Base-by-base conservation (phyloP, 352 stramenopile species). In the Globisporangium lucens region DNA sequence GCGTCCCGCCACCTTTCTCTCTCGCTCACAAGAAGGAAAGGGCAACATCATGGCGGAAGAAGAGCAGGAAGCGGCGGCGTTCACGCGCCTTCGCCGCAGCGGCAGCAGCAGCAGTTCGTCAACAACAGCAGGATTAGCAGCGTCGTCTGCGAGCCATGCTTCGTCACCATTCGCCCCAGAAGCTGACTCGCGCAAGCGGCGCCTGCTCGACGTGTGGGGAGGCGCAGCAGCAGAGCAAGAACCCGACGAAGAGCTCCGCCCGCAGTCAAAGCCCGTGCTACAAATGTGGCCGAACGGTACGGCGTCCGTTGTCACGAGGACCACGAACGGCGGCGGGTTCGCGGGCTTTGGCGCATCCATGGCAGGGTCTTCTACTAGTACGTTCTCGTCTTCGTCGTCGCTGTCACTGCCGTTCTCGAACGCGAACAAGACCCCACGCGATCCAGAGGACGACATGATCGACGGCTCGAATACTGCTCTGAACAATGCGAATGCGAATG, bases 361-460 rank as follows among this genome's bases (percentile, higher is more conserved):
- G 22, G 51, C 57, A n/a, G 47, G 47, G 3, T 57, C 51, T 36
- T 36, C 57, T 17, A 52, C 27, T 17, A 43, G 36, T 43, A 43
- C 36, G 36, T 17, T 43, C 35, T 63, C 57, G 17, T 52, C 56
- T 13, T 36, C 33, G 33, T 41, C 56, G 22, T 38, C 38, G 17
- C 9, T 49, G n/a, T n/a, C 56, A 4, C 52, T 41, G 15, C 52
- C 57, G n/a, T 53, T 49, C n/a, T 61, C 56, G 29, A 29, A 13
- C 3, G 12, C 30, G 7, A 55, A 63, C 57, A 63, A 63, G 38
- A 63, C 57, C 3, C 57, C 57, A 9, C 57, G 57, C 57, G 57
- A 63, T 29, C 57, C 57, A 33, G 57, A 55, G 10, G 12, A 52
- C 6, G 56, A 61, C 30, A 15, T 47, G 20, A 10, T 33, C 12